These are phyloP conservation scores for Leptographium wingfieldii DNA, from an alignment of 2,329 filamentous ascomycete genomes.

Conservation along the genomic window DNA sequence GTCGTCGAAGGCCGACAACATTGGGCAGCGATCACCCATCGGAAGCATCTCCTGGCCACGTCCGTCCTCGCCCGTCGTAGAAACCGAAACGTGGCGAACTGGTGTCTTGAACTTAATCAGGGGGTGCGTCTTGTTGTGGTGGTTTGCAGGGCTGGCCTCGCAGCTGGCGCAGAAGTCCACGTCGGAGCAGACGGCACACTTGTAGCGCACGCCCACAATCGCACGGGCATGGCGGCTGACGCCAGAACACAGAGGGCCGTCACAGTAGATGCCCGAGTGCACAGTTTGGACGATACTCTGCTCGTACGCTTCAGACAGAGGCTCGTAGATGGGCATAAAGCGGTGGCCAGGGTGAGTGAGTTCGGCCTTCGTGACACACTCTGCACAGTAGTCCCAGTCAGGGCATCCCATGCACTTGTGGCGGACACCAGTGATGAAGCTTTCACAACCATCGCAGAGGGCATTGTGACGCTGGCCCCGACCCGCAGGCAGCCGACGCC, in stretches of 20 bases:
- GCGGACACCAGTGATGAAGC: constrained; percentile 74
- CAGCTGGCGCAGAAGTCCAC: constrained; percentile 91
- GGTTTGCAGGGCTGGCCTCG: constrained; percentile 73
- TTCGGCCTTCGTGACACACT: constrained; percentile 55
- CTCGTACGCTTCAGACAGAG: constrained; percentile 16
- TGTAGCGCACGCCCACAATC: constrained; percentile 82
- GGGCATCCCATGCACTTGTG: constrained; percentile 97
- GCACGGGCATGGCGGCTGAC: constrained; percentile 34
- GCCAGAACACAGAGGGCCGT: constrained; percentile 73
- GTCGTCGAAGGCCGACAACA: constrained; percentile 8
- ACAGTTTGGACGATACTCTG: constrained; percentile 27
- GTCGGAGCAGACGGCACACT: constrained; percentile 93
- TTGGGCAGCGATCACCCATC: constrained; percentile 52
- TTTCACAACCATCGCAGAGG: constrained; percentile 89
- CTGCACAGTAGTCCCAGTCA: constrained; percentile 88
- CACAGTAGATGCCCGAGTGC: constrained; percentile 85
- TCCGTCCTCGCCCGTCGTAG: constrained; percentile 66
- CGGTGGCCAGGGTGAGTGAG: constrained; percentile 71
- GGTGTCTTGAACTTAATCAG: constrained; percentile 95
- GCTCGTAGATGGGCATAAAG: constrained; percentile 76
- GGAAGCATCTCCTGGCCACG: constrained; percentile 50
- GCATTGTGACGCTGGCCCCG: constrained; percentile 75
- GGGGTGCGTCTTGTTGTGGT: constrained; percentile 91
- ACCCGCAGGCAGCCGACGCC: constrained; percentile 61
- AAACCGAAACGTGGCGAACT: constrained; percentile 76